These are phyloP conservation scores for Juglanconis oblonga DNA, from an alignment of 2,329 filamentous ascomycete species.

Conservation along the genomic window DNA sequence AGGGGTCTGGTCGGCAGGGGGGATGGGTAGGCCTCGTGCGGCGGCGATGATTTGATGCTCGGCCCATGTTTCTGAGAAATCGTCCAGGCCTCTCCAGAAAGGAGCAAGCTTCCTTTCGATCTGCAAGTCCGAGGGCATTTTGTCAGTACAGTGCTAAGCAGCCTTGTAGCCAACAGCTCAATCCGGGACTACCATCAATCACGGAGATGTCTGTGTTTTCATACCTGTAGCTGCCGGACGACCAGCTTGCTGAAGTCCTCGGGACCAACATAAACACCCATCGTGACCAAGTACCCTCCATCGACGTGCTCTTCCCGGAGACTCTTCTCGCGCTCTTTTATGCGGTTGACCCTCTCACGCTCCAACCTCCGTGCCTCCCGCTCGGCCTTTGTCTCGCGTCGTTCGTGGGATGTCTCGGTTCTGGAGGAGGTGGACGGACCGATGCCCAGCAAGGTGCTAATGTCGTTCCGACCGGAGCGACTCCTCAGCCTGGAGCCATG, in stretches of 20 bases:
- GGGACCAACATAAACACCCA: constrained; percentile 85
- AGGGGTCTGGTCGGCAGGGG: constrained; percentile 78
- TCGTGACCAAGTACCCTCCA: constrained; percentile 89
- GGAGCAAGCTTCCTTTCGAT: constrained; percentile 90
- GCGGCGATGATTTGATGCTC: constrained; percentile 94
- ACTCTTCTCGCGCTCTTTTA: constrained; percentile 86
- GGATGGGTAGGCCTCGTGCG: constrained; percentile 78
- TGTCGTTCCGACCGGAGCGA: constrained; percentile 41
- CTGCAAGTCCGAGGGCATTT: constrained; percentile 41
- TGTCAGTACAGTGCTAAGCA: neutral
- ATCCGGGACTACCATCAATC: neutral
- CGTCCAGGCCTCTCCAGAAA: constrained; percentile 91
- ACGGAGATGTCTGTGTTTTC: neutral
- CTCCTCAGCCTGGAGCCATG: constrained; percentile 24
- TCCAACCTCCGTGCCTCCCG: constrained; percentile 83
- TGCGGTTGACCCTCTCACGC: constrained; percentile 69
- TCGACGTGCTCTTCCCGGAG: constrained; percentile 90
- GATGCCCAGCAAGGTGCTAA: constrained; percentile 44
- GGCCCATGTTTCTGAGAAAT: constrained; percentile 85
- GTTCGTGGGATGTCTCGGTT: constrained; percentile 48
- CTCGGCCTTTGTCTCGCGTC: constrained; percentile 87
- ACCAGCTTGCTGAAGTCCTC: constrained; percentile 91
- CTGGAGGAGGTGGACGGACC: constrained; percentile 37
- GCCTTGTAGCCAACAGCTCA: neutral
- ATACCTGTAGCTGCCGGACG: constrained; percentile 87